Conservation (phyloP, 257 asterid genomes). For the Scutellaria barbata region DNA sequence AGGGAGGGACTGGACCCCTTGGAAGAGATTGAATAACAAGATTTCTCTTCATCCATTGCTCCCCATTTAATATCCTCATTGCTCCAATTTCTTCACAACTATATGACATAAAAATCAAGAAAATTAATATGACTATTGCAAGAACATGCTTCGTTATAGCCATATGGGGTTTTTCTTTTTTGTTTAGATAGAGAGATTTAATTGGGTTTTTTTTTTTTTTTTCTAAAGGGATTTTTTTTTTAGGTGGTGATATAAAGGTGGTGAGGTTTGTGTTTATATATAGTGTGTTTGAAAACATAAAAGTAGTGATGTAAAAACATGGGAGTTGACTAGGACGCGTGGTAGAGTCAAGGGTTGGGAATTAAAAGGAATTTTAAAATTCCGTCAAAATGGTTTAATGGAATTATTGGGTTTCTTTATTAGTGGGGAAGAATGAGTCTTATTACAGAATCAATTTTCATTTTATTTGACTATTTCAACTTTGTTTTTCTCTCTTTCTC, state of each 20-base stretch:
- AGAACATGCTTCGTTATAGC: neutral
- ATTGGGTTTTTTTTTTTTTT: neutral
- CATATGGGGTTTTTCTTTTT: neutral
- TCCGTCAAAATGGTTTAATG: neutral
- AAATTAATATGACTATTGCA: neutral
- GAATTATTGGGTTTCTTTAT: neutral
- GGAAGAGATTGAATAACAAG: conserved; percentile 60
- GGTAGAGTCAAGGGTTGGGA: conserved; percentile 31
- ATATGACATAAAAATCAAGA: conserved; percentile 24
- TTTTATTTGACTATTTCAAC: conserved; percentile 25
- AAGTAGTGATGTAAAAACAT: neutral
- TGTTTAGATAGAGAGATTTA: neutral
- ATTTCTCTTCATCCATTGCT: conserved; percentile 39
- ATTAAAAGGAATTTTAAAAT: conserved; percentile 20
- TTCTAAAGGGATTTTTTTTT: no score
- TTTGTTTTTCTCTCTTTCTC: conserved; percentile 11
- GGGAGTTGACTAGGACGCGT: conserved; percentile 43
- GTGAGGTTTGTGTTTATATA: conserved; percentile 4
- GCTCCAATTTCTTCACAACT: conserved; percentile 31
- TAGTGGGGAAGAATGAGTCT: conserved; percentile 30
- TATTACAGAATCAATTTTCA: neutral
- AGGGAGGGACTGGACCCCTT: conserved; percentile 41
- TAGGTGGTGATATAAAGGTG: neutral
- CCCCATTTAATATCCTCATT: conserved; percentile 40
- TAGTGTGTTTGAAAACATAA: neutral